phyloP scores from a whole-genome alignment of 2,329 filamentous ascomycete genomes.

The Alternaria dauci region DNA sequence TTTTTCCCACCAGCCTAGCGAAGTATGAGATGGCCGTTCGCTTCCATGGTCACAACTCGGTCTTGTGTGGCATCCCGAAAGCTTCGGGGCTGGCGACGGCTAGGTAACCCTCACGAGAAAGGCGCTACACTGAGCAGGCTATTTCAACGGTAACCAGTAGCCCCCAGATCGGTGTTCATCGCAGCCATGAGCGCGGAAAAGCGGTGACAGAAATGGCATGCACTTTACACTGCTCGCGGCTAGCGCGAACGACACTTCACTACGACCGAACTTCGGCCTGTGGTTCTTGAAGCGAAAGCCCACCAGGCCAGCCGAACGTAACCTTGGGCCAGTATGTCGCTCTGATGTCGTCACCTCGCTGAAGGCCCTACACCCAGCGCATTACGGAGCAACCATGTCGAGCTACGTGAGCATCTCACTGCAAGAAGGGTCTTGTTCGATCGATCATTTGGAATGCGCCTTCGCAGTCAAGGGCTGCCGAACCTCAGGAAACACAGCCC shows the following conservation, averaged over 20 bases:
- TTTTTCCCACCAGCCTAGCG: background rate
- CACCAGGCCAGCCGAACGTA: constrained; percentile 15
- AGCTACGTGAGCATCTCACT: background rate
- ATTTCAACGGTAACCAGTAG: constrained; percentile 12
- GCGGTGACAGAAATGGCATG: constrained; percentile 34
- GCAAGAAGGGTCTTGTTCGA: background rate
- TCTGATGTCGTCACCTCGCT: constrained; percentile 8
- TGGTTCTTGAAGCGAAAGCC: constrained; percentile 3
- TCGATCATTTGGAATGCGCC: background rate
- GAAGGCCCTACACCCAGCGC: background rate
- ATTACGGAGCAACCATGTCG: background rate
- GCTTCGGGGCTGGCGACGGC: background rate
- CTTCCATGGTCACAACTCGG: background rate
- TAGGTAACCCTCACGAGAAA: background rate
- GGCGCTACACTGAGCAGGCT: constrained; percentile 1
- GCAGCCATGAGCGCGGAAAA: constrained; percentile 24
- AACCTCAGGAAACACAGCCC: constrained; percentile 18
- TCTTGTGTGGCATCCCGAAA: background rate
- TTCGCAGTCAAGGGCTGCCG: background rate
- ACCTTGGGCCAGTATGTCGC: constrained; percentile 3
- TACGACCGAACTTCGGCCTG: constrained; percentile 33
- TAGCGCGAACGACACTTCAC: constrained; percentile 21
- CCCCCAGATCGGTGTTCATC: constrained; percentile 4
- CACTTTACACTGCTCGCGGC: constrained; percentile 14
- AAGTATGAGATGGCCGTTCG: background rate